These are phyloP conservation scores for Besnoitia besnoiti DNA, from an alignment of 169 alveolate species.

Conservation along the genomic window DNA sequence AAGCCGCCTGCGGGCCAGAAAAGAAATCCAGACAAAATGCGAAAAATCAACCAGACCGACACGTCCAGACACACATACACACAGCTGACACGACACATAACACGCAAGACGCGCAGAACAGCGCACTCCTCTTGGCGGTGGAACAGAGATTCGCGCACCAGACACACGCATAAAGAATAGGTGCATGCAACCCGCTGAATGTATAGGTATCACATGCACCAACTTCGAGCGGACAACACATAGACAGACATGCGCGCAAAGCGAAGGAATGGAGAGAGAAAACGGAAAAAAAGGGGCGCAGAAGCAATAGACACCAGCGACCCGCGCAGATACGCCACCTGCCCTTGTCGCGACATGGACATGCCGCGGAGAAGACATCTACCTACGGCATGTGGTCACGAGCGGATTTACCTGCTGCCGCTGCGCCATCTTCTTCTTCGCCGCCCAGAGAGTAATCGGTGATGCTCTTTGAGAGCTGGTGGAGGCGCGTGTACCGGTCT, in stretches of 20 bases:
- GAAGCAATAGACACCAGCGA: neutral
- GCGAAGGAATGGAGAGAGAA: neutral
- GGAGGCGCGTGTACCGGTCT: slow-evolving; percentile 52
- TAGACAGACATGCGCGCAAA: neutral
- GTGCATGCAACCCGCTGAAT: too few species aligned
- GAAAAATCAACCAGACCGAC: neutral
- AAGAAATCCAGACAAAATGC: neutral
- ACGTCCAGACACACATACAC: neutral
- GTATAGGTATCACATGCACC: too few species aligned
- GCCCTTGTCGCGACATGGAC: too few species aligned
- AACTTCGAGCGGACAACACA: too few species aligned
- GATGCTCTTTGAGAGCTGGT: slow-evolving; percentile 66
- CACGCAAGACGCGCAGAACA: neutral
- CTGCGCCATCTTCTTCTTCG: slow-evolving; percentile 64
- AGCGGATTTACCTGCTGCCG: neutral
- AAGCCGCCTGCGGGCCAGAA: slow-evolving; percentile 66
- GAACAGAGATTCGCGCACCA: neutral
- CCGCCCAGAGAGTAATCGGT: slow-evolving; percentile 65
- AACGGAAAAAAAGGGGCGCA: neutral
- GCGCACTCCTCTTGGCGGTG: neutral
- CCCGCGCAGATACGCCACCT: neutral
- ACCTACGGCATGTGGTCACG: too few species aligned
- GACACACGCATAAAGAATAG: too few species aligned
- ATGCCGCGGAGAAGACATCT: too few species aligned
- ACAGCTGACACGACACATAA: neutral